A percentile compares a stretch with the other conserved stretches of the same genome.
Evolutionary conservation across 495 filamentous ascomycete species (phyloP).

Genomic region (Tuber magnatum): DNA sequence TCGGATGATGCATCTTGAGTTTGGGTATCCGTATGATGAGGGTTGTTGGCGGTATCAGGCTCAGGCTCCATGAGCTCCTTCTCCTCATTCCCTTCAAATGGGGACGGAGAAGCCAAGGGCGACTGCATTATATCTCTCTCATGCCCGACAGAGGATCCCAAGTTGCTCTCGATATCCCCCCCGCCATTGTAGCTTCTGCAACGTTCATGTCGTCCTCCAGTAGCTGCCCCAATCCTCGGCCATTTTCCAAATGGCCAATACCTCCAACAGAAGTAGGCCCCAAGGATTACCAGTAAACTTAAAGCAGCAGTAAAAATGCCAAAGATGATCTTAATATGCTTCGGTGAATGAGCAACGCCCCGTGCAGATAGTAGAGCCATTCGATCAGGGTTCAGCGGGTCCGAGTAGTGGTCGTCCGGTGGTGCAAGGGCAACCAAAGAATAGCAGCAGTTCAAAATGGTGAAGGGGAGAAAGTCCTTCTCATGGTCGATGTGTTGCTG

Average conservation of each 20-base stretch:
- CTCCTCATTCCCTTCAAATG: not conserved
- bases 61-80: not conserved
- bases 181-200: not conserved
- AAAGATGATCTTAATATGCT: not conserved
- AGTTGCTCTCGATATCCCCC: not conserved
- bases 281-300: not conserved
- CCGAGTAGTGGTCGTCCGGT: not conserved
- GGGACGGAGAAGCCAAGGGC: not conserved
- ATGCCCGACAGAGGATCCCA: not conserved
- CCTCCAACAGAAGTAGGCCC: not conserved
- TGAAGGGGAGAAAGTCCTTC: not conserved
- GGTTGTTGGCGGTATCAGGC: not conserved
- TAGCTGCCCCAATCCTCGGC: not conserved
- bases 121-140: not conserved
- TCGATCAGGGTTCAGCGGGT: not conserved
- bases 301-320: constrained; percentile 1
- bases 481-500: not conserved
- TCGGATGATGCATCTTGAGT: not conserved
- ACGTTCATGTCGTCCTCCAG: not conserved
- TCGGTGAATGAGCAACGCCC: not conserved
- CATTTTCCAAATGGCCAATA: not conserved
- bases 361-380: constrained; percentile 4
- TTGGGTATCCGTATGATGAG: not conserved
- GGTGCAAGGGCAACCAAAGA: not conserved
- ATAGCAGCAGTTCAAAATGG: not conserved